These are phyloP conservation scores for Adansonia madagascariensis DNA, from an alignment of 441 rosid species.

Conservation along the genomic window DNA sequence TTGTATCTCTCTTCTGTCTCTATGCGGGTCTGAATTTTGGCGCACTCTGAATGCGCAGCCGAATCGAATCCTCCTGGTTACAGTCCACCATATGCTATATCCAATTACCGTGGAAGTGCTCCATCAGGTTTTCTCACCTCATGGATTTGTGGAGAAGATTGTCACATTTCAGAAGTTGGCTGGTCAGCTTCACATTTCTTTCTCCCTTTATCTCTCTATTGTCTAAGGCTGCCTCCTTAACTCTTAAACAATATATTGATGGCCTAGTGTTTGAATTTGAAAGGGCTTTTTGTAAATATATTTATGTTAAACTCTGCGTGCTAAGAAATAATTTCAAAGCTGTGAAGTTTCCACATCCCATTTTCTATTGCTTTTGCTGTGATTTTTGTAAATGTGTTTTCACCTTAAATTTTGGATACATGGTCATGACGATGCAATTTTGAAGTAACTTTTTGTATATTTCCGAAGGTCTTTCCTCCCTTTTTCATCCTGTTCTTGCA, in stretches of 20 bases:
- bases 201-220: slow-evolving; percentile 39
- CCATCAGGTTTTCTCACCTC: slow-evolving; percentile 96
- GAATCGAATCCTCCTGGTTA: slow-evolving; percentile 94
- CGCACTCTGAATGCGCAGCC: slow-evolving; percentile 79
- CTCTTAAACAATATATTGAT: slow-evolving; percentile 23
- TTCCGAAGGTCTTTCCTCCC: slow-evolving; percentile 23
- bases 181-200: slow-evolving; percentile 76
- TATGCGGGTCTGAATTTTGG: slow-evolving; percentile 62
- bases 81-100: slow-evolving; percentile 96
- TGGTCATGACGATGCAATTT: slow-evolving; percentile 22
- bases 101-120: slow-evolving; percentile 99
- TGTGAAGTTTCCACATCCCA: slow-evolving; percentile 22
- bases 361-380: slow-evolving; percentile 17
- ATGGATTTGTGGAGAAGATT: slow-evolving; percentile 97
- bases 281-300: neutral
- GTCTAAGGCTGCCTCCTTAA: slow-evolving; percentile 20
- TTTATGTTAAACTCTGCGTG: slow-evolving; percentile 26
- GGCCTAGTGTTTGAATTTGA: slow-evolving; percentile 8
- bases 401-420: slow-evolving; percentile 19
- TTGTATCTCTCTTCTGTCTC: slow-evolving; percentile 59
- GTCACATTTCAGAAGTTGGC: slow-evolving; percentile 99
- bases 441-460: neutral
- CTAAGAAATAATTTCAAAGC: slow-evolving; percentile 21
- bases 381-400: neutral
- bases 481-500: slow-evolving; percentile 29